Conservation (phyloP, 139 green algal genomes). For the Klebsormidium nitens region DNA sequence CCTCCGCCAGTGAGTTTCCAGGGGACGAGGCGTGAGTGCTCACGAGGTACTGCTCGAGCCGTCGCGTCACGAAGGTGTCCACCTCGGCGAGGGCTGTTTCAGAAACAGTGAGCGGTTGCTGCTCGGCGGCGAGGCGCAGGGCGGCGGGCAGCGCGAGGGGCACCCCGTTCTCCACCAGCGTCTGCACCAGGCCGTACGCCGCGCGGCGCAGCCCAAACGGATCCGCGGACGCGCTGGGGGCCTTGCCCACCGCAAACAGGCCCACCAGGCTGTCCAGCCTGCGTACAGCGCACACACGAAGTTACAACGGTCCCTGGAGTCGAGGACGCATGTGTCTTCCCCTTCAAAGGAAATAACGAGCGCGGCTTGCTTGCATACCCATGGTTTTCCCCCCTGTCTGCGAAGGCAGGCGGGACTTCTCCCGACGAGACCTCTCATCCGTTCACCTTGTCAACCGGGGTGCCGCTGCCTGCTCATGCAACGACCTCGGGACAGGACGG, state of each 20-base stretch:
- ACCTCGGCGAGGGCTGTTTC: slow-evolving; percentile 42
- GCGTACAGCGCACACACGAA: slow-evolving; percentile 6
- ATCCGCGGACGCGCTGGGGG: slow-evolving; percentile 79
- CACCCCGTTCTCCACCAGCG: slow-evolving; percentile 66
- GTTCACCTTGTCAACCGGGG: too few species aligned
- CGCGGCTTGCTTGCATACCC: too few species aligned
- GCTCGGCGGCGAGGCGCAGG: slow-evolving; percentile 52
- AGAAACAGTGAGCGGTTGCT: slow-evolving; percentile 71
- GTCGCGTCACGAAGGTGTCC: slow-evolving; percentile 59
- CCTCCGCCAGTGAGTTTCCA: too few species aligned
- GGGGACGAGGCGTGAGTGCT: not conserved
- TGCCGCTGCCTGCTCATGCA: too few species aligned
- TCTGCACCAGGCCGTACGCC: slow-evolving; percentile 72
- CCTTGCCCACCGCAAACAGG: slow-evolving; percentile 78
- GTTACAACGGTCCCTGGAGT: not conserved
- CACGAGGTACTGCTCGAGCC: slow-evolving; percentile 90
- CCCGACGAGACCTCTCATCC: too few species aligned
- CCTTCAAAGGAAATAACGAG: too few species aligned
- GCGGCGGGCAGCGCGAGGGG: slow-evolving; percentile 55
- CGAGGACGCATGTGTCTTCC: too few species aligned
- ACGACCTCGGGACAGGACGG: too few species aligned
- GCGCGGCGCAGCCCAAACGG: slow-evolving; percentile 87
- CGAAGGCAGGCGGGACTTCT: slow-evolving; percentile 56
- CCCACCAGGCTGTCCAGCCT: slow-evolving; percentile 89
- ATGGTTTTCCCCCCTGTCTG: slow-evolving; percentile 53